These are phyloP conservation scores for Scheffersomyces ergatensis DNA, from an alignment of 805 yeast genomes.

Conservation along the genomic window DNA sequence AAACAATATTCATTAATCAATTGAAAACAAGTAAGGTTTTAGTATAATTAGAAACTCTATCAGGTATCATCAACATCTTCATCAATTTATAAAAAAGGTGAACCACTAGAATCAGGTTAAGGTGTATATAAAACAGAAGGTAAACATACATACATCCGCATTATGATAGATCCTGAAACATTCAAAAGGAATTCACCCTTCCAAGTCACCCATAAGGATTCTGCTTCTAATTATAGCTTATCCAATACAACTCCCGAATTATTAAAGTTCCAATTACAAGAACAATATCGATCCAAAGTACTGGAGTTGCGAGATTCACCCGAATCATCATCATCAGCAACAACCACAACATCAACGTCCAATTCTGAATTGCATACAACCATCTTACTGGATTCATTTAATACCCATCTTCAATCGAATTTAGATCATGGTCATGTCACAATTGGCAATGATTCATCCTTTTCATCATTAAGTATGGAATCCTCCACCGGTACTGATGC, in stretches of 20 bases:
- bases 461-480: constrained; percentile 1
- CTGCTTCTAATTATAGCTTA: constrained; percentile 25
- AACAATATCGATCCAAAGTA: constrained; percentile 29
- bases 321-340: too few relatives aligned
- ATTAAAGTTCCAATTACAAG: constrained; percentile 42
- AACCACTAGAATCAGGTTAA: too few relatives aligned
- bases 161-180: constrained; percentile 38
- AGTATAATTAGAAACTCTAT: too few relatives aligned
- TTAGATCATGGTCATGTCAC: constrained; percentile 25
- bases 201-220: constrained; percentile 22
- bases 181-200: constrained; percentile 38
- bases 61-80: too few relatives aligned
- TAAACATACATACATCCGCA: too few relatives aligned
- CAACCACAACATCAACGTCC: constrained; percentile 5
- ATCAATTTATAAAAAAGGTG: too few relatives aligned
- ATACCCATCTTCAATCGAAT: constrained; percentile 29
- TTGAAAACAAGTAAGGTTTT: too few relatives aligned
- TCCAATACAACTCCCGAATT: constrained; percentile 41
- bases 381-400: constrained; percentile 28
- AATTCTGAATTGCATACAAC: constrained; percentile 14
- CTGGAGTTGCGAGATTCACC: constrained; percentile 9
- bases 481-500: background rate
- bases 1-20: too few relatives aligned
- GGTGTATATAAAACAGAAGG: too few relatives aligned
- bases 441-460: constrained; percentile 12